phyloP scores from a whole-genome alignment of 1,284 basidiomycete genomes.

The Austroboletus novae-zelandiae region DNA sequence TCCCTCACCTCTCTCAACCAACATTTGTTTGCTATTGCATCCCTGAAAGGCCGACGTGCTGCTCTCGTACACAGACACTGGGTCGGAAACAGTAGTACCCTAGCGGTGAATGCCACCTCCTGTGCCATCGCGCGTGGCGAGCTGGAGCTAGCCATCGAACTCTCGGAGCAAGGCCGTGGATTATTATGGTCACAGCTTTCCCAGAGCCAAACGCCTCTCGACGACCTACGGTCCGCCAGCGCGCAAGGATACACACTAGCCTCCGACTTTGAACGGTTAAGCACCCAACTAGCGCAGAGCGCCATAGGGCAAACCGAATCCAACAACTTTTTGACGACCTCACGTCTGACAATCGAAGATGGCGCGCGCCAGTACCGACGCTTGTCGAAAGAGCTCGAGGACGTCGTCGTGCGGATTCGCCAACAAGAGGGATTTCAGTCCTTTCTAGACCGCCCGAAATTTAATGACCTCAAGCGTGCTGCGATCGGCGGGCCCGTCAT shows the following conservation, averaged over 20 bases:
- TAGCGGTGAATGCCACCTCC: slow-evolving; percentile 26
- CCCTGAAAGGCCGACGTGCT: slow-evolving; percentile 16
- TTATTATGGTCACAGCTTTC: slow-evolving; percentile 29
- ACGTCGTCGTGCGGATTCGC: slow-evolving; percentile 23
- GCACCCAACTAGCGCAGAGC: slow-evolving; percentile 14
- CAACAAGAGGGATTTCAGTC: slow-evolving; percentile 25
- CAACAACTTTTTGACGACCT: not conserved
- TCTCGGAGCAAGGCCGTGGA: slow-evolving; percentile 30
- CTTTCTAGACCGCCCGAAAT: slow-evolving; percentile 27
- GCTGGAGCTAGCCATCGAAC: slow-evolving; percentile 23
- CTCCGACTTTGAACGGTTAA: slow-evolving; percentile 23
- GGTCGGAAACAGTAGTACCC: not conserved
- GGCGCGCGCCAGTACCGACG: slow-evolving; percentile 15
- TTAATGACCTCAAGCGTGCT: slow-evolving; percentile 23
- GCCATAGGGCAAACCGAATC: not conserved
- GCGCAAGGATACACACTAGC: slow-evolving; percentile 21
- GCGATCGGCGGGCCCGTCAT: slow-evolving; percentile 38
- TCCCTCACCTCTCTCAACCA: slow-evolving; percentile 17
- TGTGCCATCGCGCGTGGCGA: slow-evolving; percentile 24
- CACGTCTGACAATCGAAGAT: slow-evolving; percentile 14
- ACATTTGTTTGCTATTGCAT: slow-evolving; percentile 19
- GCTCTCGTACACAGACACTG: slow-evolving; percentile 3
- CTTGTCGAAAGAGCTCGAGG: slow-evolving; percentile 18
- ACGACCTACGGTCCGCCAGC: slow-evolving; percentile 15
- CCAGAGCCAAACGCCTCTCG: slow-evolving; percentile 23